Evolutionary conservation across 2,329 filamentous ascomycete genomes (phyloP).

Genomic region (Aspergillus terreus): DNA sequence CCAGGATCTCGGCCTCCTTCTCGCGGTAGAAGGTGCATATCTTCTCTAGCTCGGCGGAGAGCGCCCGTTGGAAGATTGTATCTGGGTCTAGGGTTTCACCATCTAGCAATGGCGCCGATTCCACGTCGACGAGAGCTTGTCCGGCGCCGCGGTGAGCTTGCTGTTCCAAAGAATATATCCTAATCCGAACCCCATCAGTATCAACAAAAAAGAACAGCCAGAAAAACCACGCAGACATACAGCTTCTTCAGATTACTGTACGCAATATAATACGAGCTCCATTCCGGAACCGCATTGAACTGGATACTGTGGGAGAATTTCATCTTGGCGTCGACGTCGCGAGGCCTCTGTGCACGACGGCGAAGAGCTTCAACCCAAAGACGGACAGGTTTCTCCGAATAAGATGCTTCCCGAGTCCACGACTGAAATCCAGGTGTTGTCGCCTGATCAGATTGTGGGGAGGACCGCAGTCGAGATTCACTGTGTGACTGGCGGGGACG

Average conservation of each 20-base stretch:
- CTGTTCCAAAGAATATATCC: constrained; percentile 94
- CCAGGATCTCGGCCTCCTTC: constrained; percentile 83
- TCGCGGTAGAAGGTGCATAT: constrained; percentile 84
- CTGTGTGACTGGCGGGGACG: constrained; percentile 5
- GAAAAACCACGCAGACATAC: constrained; percentile 50
- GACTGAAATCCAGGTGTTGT: neutral
- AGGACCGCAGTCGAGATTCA: neutral
- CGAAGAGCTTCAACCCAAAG: constrained; percentile 35
- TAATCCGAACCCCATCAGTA: constrained; percentile 33
- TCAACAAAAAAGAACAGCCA: constrained; percentile 1
- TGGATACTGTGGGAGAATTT: constrained; percentile 99
- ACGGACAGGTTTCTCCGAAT: constrained; percentile 12
- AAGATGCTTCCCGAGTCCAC: neutral
- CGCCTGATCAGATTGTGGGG: neutral
- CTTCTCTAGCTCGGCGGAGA: constrained; percentile 90
- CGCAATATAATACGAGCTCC: constrained; percentile 96
- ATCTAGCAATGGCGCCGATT: constrained; percentile 77
- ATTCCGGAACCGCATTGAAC: constrained; percentile 99
- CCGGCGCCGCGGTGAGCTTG: constrained; percentile 61
- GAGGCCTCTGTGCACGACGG: constrained; percentile 16
- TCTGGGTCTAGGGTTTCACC: constrained; percentile 64
- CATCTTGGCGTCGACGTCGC: constrained; percentile 74
- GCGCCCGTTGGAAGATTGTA: constrained; percentile 71
- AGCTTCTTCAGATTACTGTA: constrained; percentile 99
- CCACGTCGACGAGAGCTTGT: constrained; percentile 61